Evolutionary conservation across 352 stramenopile genomes (phyloP).

Genomic region (Globisporangium perplexum): DNA sequence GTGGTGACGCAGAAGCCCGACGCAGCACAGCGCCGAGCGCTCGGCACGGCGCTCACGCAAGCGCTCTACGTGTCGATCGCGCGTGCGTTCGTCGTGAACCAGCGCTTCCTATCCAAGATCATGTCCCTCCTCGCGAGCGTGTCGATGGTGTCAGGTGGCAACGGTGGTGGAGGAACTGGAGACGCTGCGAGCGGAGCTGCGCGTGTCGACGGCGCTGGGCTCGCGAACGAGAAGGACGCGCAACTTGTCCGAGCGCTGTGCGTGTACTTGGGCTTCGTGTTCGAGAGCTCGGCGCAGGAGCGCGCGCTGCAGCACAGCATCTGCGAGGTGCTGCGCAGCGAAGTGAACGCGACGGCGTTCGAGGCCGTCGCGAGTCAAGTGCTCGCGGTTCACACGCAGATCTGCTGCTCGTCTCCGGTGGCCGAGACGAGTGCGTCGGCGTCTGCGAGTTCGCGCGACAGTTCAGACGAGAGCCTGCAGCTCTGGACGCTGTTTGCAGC

Average conservation of each 20-base stretch:
- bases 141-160: too few relatives aligned
- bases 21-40: constrained; percentile 11
- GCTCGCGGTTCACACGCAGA: constrained; percentile 12
- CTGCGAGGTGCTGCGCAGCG: constrained; percentile 31
- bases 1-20: constrained; percentile 46
- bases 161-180: too few relatives aligned
- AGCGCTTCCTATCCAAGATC: constrained; percentile 55
- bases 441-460: not conserved
- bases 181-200: too few relatives aligned
- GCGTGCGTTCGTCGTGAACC: constrained; percentile 35
- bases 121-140: constrained; percentile 21
- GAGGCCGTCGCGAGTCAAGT: constrained; percentile 13
- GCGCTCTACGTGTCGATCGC: constrained; percentile 48
- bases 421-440: not conserved
- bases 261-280: constrained; percentile 53
- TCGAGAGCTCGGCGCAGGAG: constrained; percentile 11
- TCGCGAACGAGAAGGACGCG: constrained; percentile 10
- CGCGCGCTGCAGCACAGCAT: constrained; percentile 28
- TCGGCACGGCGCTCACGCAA: constrained; percentile 39
- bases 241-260: constrained; percentile 35
- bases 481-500: constrained; percentile 26
- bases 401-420: constrained; percentile 5
- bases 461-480: constrained; percentile 15
- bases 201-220: not conserved
- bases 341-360: constrained; percentile 23